Evolutionary conservation across 768 basidiomycete genomes (phyloP), one percentile per base, ranked within the genome.

Genomic region (Mycena sanguinolenta): DNA sequence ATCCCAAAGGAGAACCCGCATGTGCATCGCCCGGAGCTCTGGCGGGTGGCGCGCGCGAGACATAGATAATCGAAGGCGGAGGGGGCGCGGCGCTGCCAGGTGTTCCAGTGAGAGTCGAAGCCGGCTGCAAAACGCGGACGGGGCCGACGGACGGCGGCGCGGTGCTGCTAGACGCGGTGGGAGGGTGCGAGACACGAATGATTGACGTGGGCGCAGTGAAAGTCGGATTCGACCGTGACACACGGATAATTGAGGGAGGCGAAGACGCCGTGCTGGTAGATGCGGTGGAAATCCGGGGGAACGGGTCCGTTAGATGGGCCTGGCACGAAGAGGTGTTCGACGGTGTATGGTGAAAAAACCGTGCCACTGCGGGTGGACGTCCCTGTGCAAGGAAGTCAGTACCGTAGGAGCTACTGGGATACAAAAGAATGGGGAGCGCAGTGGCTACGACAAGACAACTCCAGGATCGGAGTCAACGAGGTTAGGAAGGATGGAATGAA

Each of bases 331-430:
- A 27, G 21, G n/a, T 23, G 61, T 0, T 50, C 32, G 13, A 16
- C 34, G 6, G 6, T 23, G 49, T 52, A 62, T 6, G 61, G 61
- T 13, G 61, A 62, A 19, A 52, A 62, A 32, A 62, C 25, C 14
- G 61, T 27, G 12, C 61, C 50, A 30, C 61, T 62, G 32, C 61
- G 49, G 1, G 61, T 62, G 13, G 49, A 36, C 13, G 36, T 3
- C 34, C 57, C 34, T 38, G n/a, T 38, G 14, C 21, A 27, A 12
- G 13, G 39, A 14, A 3, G 13, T 39, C 13, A 14, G 8, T 17
- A 39, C 9, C 16, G 13, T 39, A 4, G 39, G 39, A 39, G 13
- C 8, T 6, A 38, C 36, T 6, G 36, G 36, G 36, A 38, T 49
- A n/a, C 10, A 27, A 7, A 25, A 50, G 49, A 13, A 27, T 49